Percentiles rank a stretch among this genome's conserved stretches.
Conservation (phyloP, 805 yeast species). For the Metschnikowia colocasiae region DNA sequence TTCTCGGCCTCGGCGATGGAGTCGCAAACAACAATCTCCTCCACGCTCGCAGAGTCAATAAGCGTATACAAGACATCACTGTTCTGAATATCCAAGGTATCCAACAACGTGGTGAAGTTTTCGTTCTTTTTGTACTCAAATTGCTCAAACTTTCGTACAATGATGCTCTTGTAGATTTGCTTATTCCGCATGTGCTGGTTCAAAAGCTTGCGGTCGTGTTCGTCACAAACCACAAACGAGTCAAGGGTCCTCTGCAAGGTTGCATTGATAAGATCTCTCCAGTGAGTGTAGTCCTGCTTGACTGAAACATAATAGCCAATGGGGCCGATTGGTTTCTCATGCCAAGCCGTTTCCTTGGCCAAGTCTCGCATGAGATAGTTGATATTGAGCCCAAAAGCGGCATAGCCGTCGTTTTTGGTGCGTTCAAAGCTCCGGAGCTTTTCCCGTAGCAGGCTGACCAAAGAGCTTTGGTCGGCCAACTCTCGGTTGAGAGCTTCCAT, state of each 20-base stretch:
- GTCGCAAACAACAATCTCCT: conserved; percentile 51
- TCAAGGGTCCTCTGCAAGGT: conserved; percentile 47
- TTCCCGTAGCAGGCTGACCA: conserved; percentile 6
- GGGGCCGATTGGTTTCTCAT: conserved; percentile 71
- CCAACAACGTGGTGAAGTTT: conserved; percentile 44
- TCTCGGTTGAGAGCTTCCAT: conserved; percentile 13
- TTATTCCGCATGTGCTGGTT: conserved; percentile 32
- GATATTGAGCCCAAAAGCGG: conserved; percentile 52
- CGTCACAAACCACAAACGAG: conserved; percentile 65
- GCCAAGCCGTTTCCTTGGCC: conserved; percentile 29
- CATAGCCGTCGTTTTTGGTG: conserved; percentile 30
- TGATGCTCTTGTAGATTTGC: conserved; percentile 36
- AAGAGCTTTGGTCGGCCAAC: conserved; percentile 6
- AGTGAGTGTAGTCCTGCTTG: conserved; percentile 49
- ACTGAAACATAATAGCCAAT: conserved; percentile 60
- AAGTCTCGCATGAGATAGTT: conserved; percentile 38
- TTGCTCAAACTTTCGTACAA: conserved; percentile 52
- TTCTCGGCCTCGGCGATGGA: conserved; percentile 50
- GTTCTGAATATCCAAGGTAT: conserved; percentile 54
- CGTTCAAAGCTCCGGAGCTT: conserved; percentile 10
- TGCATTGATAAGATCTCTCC: conserved; percentile 61
- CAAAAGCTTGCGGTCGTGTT: conserved; percentile 49
- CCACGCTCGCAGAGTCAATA: conserved; percentile 61
- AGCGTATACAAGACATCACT: conserved; percentile 56
- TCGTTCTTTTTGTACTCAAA: conserved; percentile 44